Percentiles rank a stretch among this genome's conserved stretches.
phyloP scores from a whole-genome alignment of 768 basidiomycete genomes.

The Mycena maculata region DNA sequence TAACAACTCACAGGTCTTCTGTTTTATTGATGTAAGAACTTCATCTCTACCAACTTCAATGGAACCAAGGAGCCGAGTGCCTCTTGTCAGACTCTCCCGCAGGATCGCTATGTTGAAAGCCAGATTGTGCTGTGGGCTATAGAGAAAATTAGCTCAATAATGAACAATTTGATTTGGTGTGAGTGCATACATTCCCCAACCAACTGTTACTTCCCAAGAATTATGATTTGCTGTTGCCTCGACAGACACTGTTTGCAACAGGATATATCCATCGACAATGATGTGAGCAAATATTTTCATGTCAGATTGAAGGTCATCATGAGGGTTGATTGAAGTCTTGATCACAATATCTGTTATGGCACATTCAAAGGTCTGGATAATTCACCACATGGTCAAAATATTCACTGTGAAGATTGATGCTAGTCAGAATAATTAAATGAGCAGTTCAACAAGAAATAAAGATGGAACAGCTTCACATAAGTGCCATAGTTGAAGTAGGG shows the following conservation, averaged over 20 bases:
- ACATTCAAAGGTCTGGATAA: constrained; percentile 3
- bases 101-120: neutral
- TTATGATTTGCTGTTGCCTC: neutral
- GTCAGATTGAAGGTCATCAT: neutral
- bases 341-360: neutral
- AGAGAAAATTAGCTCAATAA: neutral
- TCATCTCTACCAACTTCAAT: neutral
- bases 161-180: neutral
- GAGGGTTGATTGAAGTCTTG: neutral
- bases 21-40: neutral
- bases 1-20: neutral
- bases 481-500: neutral
- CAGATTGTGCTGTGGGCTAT: neutral
- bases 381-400: neutral
- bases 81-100: neutral
- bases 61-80: neutral
- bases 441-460: constrained; percentile 1
- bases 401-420: neutral
- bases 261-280: neutral
- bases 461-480: constrained; percentile 5
- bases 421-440: neutral
- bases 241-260: neutral
- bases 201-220: neutral
- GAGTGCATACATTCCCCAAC: neutral
- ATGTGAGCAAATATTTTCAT: neutral